These are phyloP conservation scores for Ophiostoma quercus DNA, from an alignment of 2,329 filamentous ascomycete genomes.

Conservation along the genomic window DNA sequence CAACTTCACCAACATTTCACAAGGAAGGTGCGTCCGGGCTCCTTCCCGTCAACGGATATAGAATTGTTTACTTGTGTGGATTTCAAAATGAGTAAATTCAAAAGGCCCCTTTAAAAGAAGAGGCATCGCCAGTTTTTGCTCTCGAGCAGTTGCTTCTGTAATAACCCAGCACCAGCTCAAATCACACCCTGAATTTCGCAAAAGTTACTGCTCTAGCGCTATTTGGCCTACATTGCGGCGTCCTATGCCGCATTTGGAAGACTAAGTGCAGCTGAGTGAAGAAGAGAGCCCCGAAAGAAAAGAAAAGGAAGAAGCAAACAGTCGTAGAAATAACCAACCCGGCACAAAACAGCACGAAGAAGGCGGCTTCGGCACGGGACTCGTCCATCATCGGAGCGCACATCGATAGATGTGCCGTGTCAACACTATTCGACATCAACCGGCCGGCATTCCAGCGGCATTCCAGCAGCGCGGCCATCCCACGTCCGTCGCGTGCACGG, in stretches of 20 bases:
- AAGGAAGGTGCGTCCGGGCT: neutral
- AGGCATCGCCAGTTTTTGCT: neutral
- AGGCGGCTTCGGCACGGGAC: neutral
- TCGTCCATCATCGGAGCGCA: neutral
- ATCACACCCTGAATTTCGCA: neutral
- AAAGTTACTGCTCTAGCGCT: neutral
- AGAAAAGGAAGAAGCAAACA: neutral
- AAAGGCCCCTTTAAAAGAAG: neutral
- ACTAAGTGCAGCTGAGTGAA: neutral
- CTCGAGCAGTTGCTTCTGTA: neutral
- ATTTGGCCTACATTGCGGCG: neutral
- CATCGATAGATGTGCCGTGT: neutral
- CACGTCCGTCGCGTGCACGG: neutral
- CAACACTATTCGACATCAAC: neutral
- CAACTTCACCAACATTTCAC: neutral
- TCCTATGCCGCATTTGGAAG: neutral
- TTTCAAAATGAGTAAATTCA: neutral
- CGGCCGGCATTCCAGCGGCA: neutral
- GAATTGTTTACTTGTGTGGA: neutral
- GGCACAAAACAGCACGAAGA: neutral
- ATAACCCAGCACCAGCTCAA: neutral
- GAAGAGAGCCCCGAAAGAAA: neutral
- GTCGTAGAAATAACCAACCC: neutral
- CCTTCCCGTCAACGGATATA: neutral
- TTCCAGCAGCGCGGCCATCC: neutral